Percentiles rank a stretch among this genome's conserved stretches.
Evolutionary conservation across 345 rosid species (phyloP).

Genomic region (Ceriops tagal): DNA sequence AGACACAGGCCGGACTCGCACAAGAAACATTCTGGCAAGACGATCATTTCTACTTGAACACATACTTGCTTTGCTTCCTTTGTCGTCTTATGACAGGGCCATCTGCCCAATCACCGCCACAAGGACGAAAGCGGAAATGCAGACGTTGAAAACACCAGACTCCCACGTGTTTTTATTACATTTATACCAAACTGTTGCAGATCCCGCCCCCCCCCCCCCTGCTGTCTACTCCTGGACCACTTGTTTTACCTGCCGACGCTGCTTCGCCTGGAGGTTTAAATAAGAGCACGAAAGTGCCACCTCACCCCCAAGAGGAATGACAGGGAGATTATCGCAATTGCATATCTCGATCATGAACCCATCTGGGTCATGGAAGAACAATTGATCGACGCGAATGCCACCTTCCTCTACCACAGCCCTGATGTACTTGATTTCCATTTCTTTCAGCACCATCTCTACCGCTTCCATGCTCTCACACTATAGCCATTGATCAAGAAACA

Average conservation of each 20-base stretch:
- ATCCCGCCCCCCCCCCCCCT: too few relatives aligned
- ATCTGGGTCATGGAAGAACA: slow-evolving; percentile 47
- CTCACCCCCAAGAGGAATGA: slow-evolving; percentile 30
- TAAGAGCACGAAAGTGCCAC: slow-evolving; percentile 15
- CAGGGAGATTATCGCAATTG: slow-evolving; percentile 40
- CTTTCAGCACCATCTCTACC: slow-evolving; percentile 35
- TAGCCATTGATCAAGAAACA: not conserved
- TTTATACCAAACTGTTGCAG: too few relatives aligned
- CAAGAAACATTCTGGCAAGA: too few relatives aligned
- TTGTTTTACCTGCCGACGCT: slow-evolving; percentile 9
- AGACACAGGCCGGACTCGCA: too few relatives aligned
- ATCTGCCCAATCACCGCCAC: too few relatives aligned
- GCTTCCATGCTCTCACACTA: slow-evolving; percentile 39
- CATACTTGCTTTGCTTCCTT: too few relatives aligned
- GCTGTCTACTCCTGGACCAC: slow-evolving; percentile 6
- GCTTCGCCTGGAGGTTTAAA: slow-evolving; percentile 5
- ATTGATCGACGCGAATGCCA: slow-evolving; percentile 36
- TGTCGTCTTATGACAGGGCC: too few relatives aligned
- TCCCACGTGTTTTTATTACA: too few relatives aligned
- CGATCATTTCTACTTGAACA: too few relatives aligned
- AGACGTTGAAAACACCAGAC: too few relatives aligned
- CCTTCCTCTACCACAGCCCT: slow-evolving; percentile 38
- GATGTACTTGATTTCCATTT: slow-evolving; percentile 28
- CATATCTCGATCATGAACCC: slow-evolving; percentile 47
- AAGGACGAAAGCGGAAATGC: too few relatives aligned